Base-by-base conservation (phyloP, 768 basidiomycete genomes). In the Mycena haematopus region DNA sequence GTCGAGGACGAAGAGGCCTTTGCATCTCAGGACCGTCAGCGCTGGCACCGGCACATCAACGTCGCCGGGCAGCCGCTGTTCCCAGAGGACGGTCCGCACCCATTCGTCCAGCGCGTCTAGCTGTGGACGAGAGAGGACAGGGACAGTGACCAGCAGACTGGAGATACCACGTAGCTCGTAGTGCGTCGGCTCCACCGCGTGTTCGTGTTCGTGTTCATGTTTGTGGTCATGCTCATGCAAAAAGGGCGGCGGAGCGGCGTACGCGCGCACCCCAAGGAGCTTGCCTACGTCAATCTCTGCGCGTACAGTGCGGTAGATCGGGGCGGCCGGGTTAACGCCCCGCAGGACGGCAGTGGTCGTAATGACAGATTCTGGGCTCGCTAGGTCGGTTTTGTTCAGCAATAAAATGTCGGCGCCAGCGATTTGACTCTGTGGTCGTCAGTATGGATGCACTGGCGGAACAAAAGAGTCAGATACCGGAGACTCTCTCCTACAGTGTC, bases 341-440 rank as follows among this genome's bases (percentile, higher is more conserved):
- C 80, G 83, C 40, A 99, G 86, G 22, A 84, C 74, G n/a, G 68
- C 71, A 71, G 92, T 88, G 14, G 86, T 84, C 4, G 76, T 70
- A 1, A 64, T 55, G 2, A 92, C 69, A 22, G 78, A 76, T 6
- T 77, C 73, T 1, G 81, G 63, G 1, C 82, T 70, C 1, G 86
- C 88, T 10, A 98, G 79, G 70, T 98, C 96, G 27, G 81, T 79
- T 79, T 99, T 99, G 81, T 99, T 99, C 29, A 99, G 77, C 27
- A 99, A 76, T 38, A 99, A 83, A 25, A 96, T 89, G 71, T 99
- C 97, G 25, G 96, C 89, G 38, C 88, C 90, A 1, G 93, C 96
- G 50, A 99, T 90, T 80, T 99, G 97, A 56, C 96, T 31, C 29
- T 97, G 70, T n/a, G 36, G 6, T 56, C 22, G n/a, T 45, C 56